These are phyloP conservation scores for Penicillium griseofulvum DNA, from an alignment of 2,329 filamentous ascomycete genomes.

Conservation along the genomic window DNA sequence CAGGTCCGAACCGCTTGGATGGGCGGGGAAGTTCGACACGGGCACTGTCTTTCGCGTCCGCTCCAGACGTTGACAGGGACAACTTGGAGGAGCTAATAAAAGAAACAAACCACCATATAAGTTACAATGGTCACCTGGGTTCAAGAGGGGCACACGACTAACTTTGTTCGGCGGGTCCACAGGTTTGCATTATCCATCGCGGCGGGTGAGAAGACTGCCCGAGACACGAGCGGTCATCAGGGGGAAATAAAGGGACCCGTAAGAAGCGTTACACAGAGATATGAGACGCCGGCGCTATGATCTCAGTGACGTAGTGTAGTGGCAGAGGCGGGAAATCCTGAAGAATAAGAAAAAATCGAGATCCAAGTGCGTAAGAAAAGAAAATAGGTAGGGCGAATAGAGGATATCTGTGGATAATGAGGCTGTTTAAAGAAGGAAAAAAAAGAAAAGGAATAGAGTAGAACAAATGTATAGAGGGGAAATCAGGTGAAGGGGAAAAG, in stretches of 20 bases:
- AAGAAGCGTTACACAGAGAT: slow-evolving; percentile 14
- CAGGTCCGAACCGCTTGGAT: slow-evolving; percentile 72
- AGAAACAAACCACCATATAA: slow-evolving; percentile 6
- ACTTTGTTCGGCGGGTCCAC: slow-evolving; percentile 52
- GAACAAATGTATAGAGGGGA: slow-evolving; percentile 1
- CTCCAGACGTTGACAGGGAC: slow-evolving; percentile 73
- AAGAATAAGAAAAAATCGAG: neutral
- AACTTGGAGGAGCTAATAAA: slow-evolving; percentile 76
- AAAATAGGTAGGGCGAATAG: neutral
- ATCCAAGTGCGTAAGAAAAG: neutral
- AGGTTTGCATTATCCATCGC: slow-evolving; percentile 52
- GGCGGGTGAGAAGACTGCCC: slow-evolving; percentile 36
- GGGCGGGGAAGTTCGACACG: slow-evolving; percentile 62
- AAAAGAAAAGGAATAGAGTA: slow-evolving; percentile 10
- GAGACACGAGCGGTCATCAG: slow-evolving; percentile 40
- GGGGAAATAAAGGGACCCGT: slow-evolving; percentile 17
- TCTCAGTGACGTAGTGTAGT: slow-evolving; percentile 8
- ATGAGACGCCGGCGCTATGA: slow-evolving; percentile 4
- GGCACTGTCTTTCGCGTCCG: slow-evolving; percentile 52
- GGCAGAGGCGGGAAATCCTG: slow-evolving; percentile 1
- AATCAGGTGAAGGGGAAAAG: slow-evolving; percentile 13
- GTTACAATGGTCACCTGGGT: neutral
- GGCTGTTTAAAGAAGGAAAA: neutral
- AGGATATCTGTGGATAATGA: neutral
- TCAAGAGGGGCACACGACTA: slow-evolving; percentile 23